Evolutionary conservation across 805 yeast genomes (phyloP), one percentile per base, ranked within the genome.

Genomic region (Candida xyloterini): DNA sequence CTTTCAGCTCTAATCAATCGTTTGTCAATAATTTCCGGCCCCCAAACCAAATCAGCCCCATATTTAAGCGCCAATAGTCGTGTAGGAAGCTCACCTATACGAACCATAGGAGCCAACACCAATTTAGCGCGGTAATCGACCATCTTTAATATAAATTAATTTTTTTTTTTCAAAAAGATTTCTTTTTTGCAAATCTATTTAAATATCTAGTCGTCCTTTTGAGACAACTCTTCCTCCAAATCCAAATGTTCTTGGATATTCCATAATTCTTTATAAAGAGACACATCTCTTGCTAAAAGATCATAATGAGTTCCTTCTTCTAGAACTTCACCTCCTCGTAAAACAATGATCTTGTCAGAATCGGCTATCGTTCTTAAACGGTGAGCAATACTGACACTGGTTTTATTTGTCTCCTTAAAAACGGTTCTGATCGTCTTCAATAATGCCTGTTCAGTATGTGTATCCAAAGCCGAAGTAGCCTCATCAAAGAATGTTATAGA

Each of bases 41-140:
- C 78, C 99, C 99, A 93, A 5, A 93, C 98, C 33, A 91, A 67
- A 61, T 93, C 98, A 0, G 96, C 96, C 3, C 96, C 97, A 58
- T 86, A 72, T 48, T 74, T 76, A 16, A 93, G 69, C 0, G 96
- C 81, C 48, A 90, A 59, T 7, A 91, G 70, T 40, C 99, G 71
- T 7, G 89, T 81, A 5, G 99, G 98, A 5, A 93, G 74, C 65
- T 93, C 99, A 10, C 98, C 96, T 28, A 91, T 84, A 25, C 99
- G 71, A 35, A 91, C 96, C 99, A 91, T 91, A 0, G 99, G 99
- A 1, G 97, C 98, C 27, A 91, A 73, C 15, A 83, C 95, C 39
- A 89, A 63, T 54, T 85, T 86, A 1, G 95, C 91, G 14, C 76
- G 73, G 63, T 79, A 90, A 24, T 75, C 78, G 4, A 84, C 71